These are phyloP conservation scores for Parachlorella kessleri DNA, from an alignment of 139 green algal species.

Conservation along the genomic window DNA sequence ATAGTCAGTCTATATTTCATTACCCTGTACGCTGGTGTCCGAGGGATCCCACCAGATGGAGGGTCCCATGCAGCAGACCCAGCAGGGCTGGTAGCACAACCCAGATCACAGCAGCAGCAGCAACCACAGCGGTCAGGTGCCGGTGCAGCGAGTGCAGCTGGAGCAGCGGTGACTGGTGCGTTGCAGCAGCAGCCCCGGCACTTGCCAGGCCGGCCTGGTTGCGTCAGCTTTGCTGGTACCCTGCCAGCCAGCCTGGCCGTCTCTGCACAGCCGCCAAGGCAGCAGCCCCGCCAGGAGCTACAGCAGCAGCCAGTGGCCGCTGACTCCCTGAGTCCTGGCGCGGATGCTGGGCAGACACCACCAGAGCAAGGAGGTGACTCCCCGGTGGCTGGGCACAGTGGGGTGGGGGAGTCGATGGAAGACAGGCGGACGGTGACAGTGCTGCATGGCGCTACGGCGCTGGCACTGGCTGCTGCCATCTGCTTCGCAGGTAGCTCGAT, in stretches of 20 bases:
- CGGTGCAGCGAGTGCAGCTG: background rate
- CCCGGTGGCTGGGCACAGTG: background rate
- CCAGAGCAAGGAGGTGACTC: too few species aligned
- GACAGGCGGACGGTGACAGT: conserved; percentile 19
- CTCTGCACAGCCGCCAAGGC: too few species aligned
- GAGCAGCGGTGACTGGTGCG: background rate
- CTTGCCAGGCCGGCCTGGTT: background rate
- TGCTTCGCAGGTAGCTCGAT: conserved; percentile 35
- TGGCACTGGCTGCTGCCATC: conserved; percentile 31
- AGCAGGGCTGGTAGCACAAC: too few species aligned
- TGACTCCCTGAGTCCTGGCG: background rate
- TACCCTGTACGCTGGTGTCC: conserved; percentile 72
- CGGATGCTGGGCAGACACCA: background rate
- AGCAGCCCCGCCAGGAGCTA: too few species aligned
- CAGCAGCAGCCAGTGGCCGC: too few species aligned
- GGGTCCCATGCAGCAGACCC: too few species aligned
- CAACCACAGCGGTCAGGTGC: too few species aligned
- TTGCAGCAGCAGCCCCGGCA: background rate
- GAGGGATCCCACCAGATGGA: conserved; percentile 55
- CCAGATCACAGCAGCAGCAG: too few species aligned
- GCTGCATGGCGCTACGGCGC: conserved; percentile 29
- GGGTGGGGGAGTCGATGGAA: background rate
- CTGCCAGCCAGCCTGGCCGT: too few species aligned
- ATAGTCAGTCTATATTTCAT: conserved; percentile 89
- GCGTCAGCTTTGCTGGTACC: too few species aligned